Base-by-base conservation (phyloP, 257 asterid genomes). In the Echites panduratus region DNA sequence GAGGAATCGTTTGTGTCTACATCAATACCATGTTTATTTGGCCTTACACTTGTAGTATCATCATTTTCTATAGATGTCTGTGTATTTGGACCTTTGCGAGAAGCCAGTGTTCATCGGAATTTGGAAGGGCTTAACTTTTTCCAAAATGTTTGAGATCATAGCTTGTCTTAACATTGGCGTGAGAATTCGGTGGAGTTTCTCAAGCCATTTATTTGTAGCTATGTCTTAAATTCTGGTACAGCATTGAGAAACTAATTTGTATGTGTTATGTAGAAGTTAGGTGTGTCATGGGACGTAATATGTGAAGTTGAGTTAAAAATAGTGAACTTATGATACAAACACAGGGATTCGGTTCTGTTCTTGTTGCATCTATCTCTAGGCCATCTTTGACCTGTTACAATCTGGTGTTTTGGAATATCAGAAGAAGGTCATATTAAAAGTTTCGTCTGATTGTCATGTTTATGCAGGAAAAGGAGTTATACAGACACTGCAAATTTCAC, bases 401-500 rank as follows among this genome's bases (percentile, higher is more conserved):
- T 56, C 63, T 56, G 32, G 64, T 57, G 17, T 57, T 50, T 5
- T 50, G 57, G 57, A 50, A 54, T 10, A 24, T 48, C 24, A 6
- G 29, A 53, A 70, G 59, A 4, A 44, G 40, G 2, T 38, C 14
- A 38, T 43, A 19, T 44, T 22, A 16, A 45, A 17, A 45, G 48
- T 32, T 43, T 53, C 19, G 5, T 19, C 49, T 13, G 3, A 38
- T 22, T 70, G 9, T 17, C 27, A 40, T 16, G 16, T 66, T 50
- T 29, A 69, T 74, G 73, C 66, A 95, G 99, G 90, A 89, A 84
- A 85, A 86, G 98, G 87, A 95, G 92, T 80, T 95, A 80, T 53
- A 95, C 99, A 0, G 98, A 95, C 77, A 95, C 99, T 19, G 72
- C 91, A 73, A 87, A 82, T 84, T 95, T 95, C 92, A 90, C 98